Evolutionary conservation across 2,329 filamentous ascomycete genomes (phyloP).

Genomic region (Erysiphe neolycopersici): DNA sequence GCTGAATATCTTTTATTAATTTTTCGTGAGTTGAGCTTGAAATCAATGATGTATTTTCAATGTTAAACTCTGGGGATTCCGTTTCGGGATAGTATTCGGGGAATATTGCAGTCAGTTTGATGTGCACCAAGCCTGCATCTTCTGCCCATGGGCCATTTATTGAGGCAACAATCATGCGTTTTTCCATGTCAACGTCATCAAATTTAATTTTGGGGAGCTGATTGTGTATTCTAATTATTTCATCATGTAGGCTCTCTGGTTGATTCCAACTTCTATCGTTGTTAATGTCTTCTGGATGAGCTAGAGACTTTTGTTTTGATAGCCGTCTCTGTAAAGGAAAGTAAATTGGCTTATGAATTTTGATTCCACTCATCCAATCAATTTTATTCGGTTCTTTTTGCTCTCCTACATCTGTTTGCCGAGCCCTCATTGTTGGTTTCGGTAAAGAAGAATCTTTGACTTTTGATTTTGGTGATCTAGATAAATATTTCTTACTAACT

Average conservation of each 20-base stretch:
- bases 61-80: slow-evolving; percentile 28
- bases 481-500: slow-evolving; percentile 6
- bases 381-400: slow-evolving; percentile 27
- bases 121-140: slow-evolving; percentile 28
- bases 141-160: slow-evolving; percentile 37
- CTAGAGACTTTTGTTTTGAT: slow-evolving; percentile 11
- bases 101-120: slow-evolving; percentile 33
- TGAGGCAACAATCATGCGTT: slow-evolving; percentile 29
- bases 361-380: slow-evolving; percentile 43
- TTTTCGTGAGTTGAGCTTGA: slow-evolving; percentile 25
- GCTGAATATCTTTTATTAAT: slow-evolving; percentile 27
- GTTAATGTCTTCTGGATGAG: slow-evolving; percentile 12
- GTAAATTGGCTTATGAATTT: slow-evolving; percentile 20
- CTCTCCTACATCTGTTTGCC: slow-evolving; percentile 11
- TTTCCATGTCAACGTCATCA: slow-evolving; percentile 37
- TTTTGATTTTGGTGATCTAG: slow-evolving; percentile 7
- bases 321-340: slow-evolving; percentile 5
- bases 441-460: not conserved
- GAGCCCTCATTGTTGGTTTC: slow-evolving; percentile 11
- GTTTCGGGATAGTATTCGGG: slow-evolving; percentile 30
- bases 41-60: slow-evolving; percentile 37
- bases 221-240: slow-evolving; percentile 32
- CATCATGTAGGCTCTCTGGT: slow-evolving; percentile 32
- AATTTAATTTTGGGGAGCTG: slow-evolving; percentile 37
- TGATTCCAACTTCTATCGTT: slow-evolving; percentile 26